A percentile compares a stretch with the other conserved stretches of the same genome.
These are phyloP conservation scores for Podospora conica DNA, from an alignment of 495 filamentous ascomycete species.

Conservation along the genomic window DNA sequence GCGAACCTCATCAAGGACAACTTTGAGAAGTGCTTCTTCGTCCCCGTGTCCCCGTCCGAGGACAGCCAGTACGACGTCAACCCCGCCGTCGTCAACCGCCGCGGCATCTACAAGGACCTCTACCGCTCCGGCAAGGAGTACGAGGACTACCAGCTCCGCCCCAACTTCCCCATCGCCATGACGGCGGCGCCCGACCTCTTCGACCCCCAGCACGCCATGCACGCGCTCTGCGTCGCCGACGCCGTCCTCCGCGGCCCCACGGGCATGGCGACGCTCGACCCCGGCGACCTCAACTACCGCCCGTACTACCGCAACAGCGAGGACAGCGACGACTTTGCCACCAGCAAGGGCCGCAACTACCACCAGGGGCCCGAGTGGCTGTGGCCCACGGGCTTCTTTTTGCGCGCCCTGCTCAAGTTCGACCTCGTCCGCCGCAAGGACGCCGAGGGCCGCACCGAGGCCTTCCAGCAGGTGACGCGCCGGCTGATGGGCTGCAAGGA, in stretches of 20 bases:
- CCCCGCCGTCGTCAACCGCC: constrained; percentile 67
- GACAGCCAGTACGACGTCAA: constrained; percentile 78
- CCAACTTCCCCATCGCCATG: constrained; percentile 96
- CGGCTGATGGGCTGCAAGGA: constrained; percentile 75
- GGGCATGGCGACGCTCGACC: constrained; percentile 95
- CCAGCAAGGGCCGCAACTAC: constrained; percentile 90
- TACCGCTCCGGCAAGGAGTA: constrained; percentile 89
- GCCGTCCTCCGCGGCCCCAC: constrained; percentile 72
- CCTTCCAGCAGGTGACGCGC: constrained; percentile 87
- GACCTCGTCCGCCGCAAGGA: constrained; percentile 66
- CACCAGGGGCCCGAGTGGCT: constrained; percentile 99
- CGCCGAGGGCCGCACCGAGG: constrained; percentile 64
- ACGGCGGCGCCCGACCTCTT: constrained; percentile 87
- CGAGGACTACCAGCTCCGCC: constrained; percentile 93
- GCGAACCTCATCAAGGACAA: constrained; percentile 70
- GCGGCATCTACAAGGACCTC: constrained; percentile 97
- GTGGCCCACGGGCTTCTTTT: constrained; percentile 96
- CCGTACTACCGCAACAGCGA: constrained; percentile 93
- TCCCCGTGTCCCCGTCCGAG: constrained; percentile 62
- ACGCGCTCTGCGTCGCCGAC: constrained; percentile 74
- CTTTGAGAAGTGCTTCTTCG: constrained; percentile 87
- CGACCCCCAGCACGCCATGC: constrained; percentile 64
- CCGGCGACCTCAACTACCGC: constrained; percentile 82
- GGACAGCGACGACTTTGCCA: constrained; percentile 82
- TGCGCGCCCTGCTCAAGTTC: constrained; percentile 84